Base-by-base conservation (phyloP, 768 basidiomycete species). In the Clathrus columnatus region DNA sequence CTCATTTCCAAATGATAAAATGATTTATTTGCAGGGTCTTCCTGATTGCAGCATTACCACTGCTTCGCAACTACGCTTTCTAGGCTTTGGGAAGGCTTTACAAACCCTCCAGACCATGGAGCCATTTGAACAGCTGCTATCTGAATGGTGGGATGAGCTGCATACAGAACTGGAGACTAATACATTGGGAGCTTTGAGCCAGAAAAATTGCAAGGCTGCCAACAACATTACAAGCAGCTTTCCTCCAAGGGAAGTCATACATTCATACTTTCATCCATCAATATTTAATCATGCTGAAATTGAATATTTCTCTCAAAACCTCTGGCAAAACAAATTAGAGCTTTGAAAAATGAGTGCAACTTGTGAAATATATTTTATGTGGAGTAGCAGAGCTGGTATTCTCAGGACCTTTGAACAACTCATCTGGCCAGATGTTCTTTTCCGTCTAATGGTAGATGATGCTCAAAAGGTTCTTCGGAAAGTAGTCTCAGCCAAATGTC, bases 301-400 rank as follows among this genome's bases (percentile, higher is more conserved):
- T n/a, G n/a, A 48, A 18, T 11, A 10, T 8, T 23, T 48, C 46
- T 17, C 10, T 8, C 10, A 20, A 23, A 10, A 20, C 24, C n/a
- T 48, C n/a, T 81, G 79, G 79, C 63, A 63, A 28, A 63, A 68
- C 51, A 86, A 91, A 57, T 85, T 85, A 0, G 81, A 85, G 61
- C 70, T 90, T 1, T 77, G 77, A 16, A 80, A 78, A 51, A 76
- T 94, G 16, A 91, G 92, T 0, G 78, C 71, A 7, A 73, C 83
- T 3, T 94, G 91, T 70, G 93, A 96, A 67, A 75, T 83, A 48
- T 87, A 84, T 65, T 94, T 94, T 59, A 91, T 93, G 65, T 95
- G 92, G 91, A 92, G 92, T 0, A 83, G 88, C 50, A 83, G 76
- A 61, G 85, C 90, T 46, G 73, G 82, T 2, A 90, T 94, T 54